Percentiles rank a stretch among this genome's conserved stretches.
phyloP scores from a whole-genome alignment of 2,329 filamentous ascomycete genomes.

The Neonectria sp. region DNA sequence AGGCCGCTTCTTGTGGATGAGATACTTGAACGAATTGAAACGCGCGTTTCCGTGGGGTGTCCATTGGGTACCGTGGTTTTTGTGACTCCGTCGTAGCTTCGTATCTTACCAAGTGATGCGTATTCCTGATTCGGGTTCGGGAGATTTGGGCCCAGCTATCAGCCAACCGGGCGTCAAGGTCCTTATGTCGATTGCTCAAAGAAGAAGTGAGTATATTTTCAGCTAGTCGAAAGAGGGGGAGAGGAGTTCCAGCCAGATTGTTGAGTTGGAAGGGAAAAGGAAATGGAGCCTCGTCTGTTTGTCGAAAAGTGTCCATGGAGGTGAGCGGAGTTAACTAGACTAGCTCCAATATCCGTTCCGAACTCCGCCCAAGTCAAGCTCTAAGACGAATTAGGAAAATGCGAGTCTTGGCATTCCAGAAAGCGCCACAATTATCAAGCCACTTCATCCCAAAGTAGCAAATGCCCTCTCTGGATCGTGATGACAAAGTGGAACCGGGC shows the following conservation, averaged over 20 bases:
- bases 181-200: background rate
- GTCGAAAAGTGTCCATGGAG: background rate
- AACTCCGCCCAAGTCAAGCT: background rate
- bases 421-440: background rate
- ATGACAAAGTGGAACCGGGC: background rate
- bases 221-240: too few species aligned
- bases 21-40: conserved; percentile 41
- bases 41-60: background rate
- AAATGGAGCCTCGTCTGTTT: background rate
- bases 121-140: conserved; percentile 5
- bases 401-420: background rate
- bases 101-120: conserved; percentile 14
- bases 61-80: background rate
- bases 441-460: conserved; percentile 5
- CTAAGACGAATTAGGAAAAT: background rate
- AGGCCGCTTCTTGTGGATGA: conserved; percentile 29
- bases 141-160: background rate
- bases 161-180: background rate
- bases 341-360: background rate
- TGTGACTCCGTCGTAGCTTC: background rate
- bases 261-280: background rate
- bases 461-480: background rate
- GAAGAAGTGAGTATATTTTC: background rate
- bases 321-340: background rate
- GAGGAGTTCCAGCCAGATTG: background rate